A percentile compares a stretch with the other conserved stretches of the same genome.
phyloP scores from a whole-genome alignment of 148 eudicot genomes.

The Rhododendron mucronatum region DNA sequence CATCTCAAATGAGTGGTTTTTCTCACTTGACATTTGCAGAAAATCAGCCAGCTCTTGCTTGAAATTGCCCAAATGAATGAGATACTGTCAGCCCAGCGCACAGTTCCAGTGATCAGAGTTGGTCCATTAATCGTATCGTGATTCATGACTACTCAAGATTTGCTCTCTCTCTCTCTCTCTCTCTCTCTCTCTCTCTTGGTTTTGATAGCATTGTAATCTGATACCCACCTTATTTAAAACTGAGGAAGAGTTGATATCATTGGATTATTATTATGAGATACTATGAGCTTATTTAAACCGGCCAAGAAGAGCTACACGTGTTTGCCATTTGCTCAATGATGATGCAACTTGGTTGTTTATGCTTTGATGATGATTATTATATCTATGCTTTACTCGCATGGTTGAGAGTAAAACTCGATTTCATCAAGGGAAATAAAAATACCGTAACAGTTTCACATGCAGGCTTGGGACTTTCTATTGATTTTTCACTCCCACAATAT shows the following conservation, averaged over 20 bases:
- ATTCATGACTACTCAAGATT: not conserved
- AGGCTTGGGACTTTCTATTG: not conserved
- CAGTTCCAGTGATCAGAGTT: constrained; percentile 53
- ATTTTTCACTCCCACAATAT: too few species aligned
- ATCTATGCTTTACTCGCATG: not conserved
- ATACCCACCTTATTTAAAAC: not conserved
- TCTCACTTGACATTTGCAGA: constrained; percentile 27
- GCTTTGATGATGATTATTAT: not conserved
- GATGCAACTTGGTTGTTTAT: not conserved
- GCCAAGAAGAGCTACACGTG: not conserved
- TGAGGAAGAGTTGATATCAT: not conserved
- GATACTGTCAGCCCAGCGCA: constrained; percentile 39
- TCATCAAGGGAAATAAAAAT: too few species aligned
- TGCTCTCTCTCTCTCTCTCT: not conserved
- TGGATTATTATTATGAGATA: not conserved
- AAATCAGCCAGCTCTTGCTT: constrained; percentile 57
- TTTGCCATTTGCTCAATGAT: not conserved
- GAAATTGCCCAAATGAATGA: constrained; percentile 70
- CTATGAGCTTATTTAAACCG: not conserved
- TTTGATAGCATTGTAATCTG: not conserved
- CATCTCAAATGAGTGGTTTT: not conserved
- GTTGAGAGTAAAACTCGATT: too few species aligned
- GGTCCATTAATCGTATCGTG: constrained; percentile 3
- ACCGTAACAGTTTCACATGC: too few species aligned
- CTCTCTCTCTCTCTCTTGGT: not conserved